Evolutionary conservation across 306 rosid species (phyloP).

Genomic region (Pterocarpus santalinus): DNA sequence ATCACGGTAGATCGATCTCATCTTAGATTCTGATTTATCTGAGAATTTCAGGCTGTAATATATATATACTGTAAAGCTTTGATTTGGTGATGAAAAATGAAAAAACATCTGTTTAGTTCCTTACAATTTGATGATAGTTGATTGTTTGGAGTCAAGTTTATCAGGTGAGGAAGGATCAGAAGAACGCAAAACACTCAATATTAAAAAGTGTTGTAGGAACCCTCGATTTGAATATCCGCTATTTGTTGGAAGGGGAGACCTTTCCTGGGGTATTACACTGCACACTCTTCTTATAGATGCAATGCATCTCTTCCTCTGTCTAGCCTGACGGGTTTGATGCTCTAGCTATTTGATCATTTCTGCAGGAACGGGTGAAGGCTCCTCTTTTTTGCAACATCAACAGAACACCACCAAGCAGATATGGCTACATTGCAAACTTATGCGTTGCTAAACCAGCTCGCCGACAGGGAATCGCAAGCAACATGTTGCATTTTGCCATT

Average conservation of each 20-base stretch:
- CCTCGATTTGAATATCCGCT: constrained; percentile 78
- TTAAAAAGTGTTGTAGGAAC: constrained; percentile 89
- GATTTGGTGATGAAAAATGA: constrained; percentile 14
- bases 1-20: constrained; percentile 66
- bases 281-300: constrained; percentile 24
- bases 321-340: constrained; percentile 37
- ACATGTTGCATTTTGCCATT: constrained; percentile 85
- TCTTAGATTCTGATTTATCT: constrained; percentile 34
- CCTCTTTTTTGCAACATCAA: constrained; percentile 64
- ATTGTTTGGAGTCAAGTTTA: constrained; percentile 55
- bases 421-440: constrained; percentile 84
- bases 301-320: constrained; percentile 24
- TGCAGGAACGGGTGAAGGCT: constrained; percentile 75
- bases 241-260: constrained; percentile 85
- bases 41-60: constrained; percentile 33
- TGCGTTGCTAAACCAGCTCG: constrained; percentile 83
- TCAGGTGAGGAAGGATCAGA: constrained; percentile 84
- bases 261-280: constrained; percentile 78
- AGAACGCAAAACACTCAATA: constrained; percentile 64
- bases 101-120: neutral
- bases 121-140: constrained; percentile 6
- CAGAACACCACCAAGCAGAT: constrained; percentile 64
- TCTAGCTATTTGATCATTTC: constrained; percentile 28
- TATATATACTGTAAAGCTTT: constrained; percentile 18
- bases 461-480: constrained; percentile 82